These are phyloP conservation scores for Phaeotremella fagi DNA, from an alignment of 768 basidiomycete genomes.

Conservation along the genomic window DNA sequence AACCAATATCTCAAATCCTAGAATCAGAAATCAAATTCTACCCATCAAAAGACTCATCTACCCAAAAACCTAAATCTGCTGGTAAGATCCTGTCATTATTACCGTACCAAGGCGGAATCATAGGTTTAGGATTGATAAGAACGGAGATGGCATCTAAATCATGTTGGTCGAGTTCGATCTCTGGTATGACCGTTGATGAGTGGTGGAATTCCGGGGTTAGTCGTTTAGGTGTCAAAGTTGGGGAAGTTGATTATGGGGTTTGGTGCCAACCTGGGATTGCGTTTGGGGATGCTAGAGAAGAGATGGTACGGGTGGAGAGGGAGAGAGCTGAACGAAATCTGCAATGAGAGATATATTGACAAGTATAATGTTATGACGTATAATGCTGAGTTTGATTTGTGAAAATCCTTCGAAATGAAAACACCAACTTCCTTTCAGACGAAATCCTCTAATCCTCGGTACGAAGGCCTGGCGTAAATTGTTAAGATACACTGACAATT, in stretches of 20 bases:
- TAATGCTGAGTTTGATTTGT: no score
- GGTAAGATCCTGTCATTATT: slow-evolving; percentile 61
- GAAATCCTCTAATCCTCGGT: no score
- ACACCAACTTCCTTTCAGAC: no score
- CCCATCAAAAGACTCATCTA: slow-evolving; percentile 8
- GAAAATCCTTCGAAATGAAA: no score
- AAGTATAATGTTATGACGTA: no score
- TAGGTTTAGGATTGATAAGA: slow-evolving; percentile 71
- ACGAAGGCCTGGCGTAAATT: no score
- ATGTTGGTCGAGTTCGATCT: slow-evolving; percentile 17
- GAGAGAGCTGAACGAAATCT: background rate
- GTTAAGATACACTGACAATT: no score
- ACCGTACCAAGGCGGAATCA: slow-evolving; percentile 49
- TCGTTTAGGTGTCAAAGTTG: slow-evolving; percentile 16
- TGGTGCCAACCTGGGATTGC: slow-evolving; percentile 23
- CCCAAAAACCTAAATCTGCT: slow-evolving; percentile 64
- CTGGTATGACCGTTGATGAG: slow-evolving; percentile 45
- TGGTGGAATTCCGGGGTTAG: slow-evolving; percentile 52
- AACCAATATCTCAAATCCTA: slow-evolving; percentile 23
- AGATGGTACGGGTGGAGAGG: background rate
- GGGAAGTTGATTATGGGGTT: slow-evolving; percentile 20
- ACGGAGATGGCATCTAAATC: slow-evolving; percentile 64
- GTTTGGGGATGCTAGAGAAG: slow-evolving; percentile 8
- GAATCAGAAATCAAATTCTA: slow-evolving; percentile 9
- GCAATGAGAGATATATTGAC: no score